Percentiles rank a stretch among this genome's conserved stretches.
These are phyloP conservation scores for Paracamarosporium sp. DNA, from an alignment of 2,329 filamentous ascomycete genomes.

Conservation along the genomic window DNA sequence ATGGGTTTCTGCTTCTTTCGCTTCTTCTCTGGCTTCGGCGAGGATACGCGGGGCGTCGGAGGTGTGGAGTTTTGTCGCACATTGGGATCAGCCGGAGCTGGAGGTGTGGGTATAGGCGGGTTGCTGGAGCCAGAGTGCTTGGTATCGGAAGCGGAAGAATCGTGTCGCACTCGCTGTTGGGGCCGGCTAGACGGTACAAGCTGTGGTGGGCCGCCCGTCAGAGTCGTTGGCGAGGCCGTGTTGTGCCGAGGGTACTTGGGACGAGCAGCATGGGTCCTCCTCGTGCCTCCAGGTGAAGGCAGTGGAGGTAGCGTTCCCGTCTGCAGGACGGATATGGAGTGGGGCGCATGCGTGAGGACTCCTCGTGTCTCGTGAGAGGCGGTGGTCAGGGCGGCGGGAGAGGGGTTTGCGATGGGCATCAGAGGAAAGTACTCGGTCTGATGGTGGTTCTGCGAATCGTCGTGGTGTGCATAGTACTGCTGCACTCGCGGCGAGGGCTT, in stretches of 20 bases:
- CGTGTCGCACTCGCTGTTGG: conserved; percentile 42
- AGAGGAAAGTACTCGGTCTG: conserved; percentile 85
- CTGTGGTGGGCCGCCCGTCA: conserved; percentile 49
- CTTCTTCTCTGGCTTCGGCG: conserved; percentile 58
- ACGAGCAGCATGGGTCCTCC: conserved; percentile 64
- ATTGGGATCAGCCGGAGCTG: conserved; percentile 52
- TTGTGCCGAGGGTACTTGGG: conserved; percentile 73
- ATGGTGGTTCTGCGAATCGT: conserved; percentile 68
- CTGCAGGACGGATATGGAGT: conserved; percentile 79
- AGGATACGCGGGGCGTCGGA: conserved; percentile 57
- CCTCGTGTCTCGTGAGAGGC: conserved; percentile 44
- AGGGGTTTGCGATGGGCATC: conserved; percentile 55
- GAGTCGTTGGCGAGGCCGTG: conserved; percentile 80
- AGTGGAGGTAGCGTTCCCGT: conserved; percentile 81
- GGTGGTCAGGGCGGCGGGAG: conserved; percentile 46
- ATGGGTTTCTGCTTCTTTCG: conserved; percentile 52
- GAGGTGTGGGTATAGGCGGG: conserved; percentile 64
- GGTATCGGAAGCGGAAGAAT: conserved; percentile 52
- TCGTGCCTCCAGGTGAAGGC: conserved; percentile 78
- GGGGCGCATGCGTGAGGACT: conserved; percentile 49
- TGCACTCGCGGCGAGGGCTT: conserved; percentile 74
- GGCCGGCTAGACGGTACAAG: conserved; percentile 47
- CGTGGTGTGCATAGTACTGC: conserved; percentile 61
- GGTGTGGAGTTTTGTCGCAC: conserved; percentile 51
- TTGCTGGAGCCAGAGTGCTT: conserved; percentile 51